A percentile compares a stretch with the other conserved stretches of the same genome.
phyloP scores from a whole-genome alignment of 352 stramenopile species.

The Pythium periplocum region DNA sequence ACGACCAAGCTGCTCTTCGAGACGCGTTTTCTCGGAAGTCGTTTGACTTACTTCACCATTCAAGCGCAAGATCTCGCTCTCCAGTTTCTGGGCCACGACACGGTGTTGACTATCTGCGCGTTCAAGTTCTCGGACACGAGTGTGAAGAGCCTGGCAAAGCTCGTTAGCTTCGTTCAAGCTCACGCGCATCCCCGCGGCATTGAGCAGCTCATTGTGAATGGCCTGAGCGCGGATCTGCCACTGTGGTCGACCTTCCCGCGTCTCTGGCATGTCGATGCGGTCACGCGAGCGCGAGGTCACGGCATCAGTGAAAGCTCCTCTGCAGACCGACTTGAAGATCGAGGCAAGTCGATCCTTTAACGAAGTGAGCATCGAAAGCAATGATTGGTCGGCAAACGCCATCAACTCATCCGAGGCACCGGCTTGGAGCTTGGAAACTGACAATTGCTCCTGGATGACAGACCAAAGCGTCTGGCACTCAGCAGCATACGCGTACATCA shows the following conservation, averaged over 20 bases:
- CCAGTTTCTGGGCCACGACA: constrained; percentile 74
- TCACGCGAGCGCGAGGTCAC: constrained; percentile 39
- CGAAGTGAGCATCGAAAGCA: constrained; percentile 36
- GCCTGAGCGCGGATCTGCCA: constrained; percentile 71
- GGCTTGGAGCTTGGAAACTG: constrained; percentile 12
- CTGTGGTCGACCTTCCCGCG: constrained; percentile 35
- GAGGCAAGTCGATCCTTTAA: constrained; percentile 61
- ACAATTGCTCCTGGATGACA: constrained; percentile 39
- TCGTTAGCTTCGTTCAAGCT: constrained; percentile 63
- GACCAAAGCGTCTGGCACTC: constrained; percentile 41
- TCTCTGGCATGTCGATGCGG: constrained; percentile 11
- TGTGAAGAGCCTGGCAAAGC: constrained; percentile 55
- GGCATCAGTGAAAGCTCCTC: constrained; percentile 70
- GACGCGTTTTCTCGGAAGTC: constrained; percentile 35
- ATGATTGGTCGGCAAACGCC: constrained; percentile 37
- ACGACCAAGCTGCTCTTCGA: constrained; percentile 52
- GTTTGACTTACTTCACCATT: constrained; percentile 28
- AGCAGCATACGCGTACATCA: constrained; percentile 42
- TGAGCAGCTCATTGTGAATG: constrained; percentile 63
- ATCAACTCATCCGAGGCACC: constrained; percentile 26
- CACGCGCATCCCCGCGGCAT: constrained; percentile 51
- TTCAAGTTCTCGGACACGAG: constrained; percentile 70
- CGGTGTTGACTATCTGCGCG: constrained; percentile 68
- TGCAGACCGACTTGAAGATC: constrained; percentile 73
- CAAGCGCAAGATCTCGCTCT: constrained; percentile 64